phyloP scores from a whole-genome alignment of 345 rosid genomes.

The Eucalyptus cladocalyx region DNA sequence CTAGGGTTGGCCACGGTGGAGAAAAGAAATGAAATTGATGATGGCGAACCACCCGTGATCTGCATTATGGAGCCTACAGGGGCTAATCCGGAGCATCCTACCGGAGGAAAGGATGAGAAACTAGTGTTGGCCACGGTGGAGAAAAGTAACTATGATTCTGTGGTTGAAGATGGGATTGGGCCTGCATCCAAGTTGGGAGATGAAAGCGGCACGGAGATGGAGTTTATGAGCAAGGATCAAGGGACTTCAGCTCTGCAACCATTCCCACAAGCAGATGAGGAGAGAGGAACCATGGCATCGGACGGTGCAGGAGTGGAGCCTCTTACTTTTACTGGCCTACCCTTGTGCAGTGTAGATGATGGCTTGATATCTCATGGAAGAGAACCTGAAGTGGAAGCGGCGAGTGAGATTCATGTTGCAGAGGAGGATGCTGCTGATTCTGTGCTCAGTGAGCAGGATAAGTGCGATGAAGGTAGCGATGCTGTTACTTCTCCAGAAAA shows the following conservation, averaged over 20 bases:
- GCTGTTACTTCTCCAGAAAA: not conserved
- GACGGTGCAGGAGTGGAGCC: not conserved
- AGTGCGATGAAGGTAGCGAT: not conserved
- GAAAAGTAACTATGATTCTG: not conserved
- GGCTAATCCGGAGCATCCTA: not conserved
- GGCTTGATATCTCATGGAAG: not conserved
- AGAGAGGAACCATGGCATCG: not conserved
- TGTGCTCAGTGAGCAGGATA: not conserved
- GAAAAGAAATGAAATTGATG: not conserved
- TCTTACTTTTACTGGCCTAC: not conserved
- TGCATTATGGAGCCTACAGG: not conserved
- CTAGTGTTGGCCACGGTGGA: not conserved
- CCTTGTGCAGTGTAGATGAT: not conserved
- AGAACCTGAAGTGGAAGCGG: not conserved
- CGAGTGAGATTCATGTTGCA: not conserved
- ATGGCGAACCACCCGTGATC: not conserved
- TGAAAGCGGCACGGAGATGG: not conserved
- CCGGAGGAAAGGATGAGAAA: not conserved
- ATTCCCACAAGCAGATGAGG: not conserved
- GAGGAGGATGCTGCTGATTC: not conserved
- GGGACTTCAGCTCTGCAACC: not conserved
- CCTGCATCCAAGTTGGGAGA: not conserved
- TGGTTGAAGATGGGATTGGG: not conserved
- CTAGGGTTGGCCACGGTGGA: too few species aligned
- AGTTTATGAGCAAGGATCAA: not conserved